Base-by-base conservation (phyloP, 768 basidiomycete species). In the Termitomyces bulborhizus region DNA sequence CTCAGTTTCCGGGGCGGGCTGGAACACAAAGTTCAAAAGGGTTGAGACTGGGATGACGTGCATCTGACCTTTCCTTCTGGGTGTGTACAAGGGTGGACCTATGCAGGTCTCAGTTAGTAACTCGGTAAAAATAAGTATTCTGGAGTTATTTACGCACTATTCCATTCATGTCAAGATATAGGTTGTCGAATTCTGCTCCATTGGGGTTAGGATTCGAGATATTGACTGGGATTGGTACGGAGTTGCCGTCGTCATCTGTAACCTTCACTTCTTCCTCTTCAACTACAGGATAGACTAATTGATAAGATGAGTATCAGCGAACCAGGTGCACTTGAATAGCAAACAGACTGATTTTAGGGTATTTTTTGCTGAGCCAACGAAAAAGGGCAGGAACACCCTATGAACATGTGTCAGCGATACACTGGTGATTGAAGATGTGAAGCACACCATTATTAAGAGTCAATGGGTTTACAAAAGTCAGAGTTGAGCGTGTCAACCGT, bases 101-200 rank as follows among this genome's bases (percentile, higher is more conserved):
- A 56, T 54, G 48, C 48, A 51, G 37, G 9, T 40, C 43, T 11
- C 26, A 16, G n/a, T 51, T 27, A 52, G 2, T 13, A 44, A 16
- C 13, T 18, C 6, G 4, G n/a, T 31, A 18, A 31, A 21, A 37
- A 18, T 8, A 32, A 9, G 27, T 24, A 13, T 42, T 27, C 8
- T 34, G 26, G 7, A n/a, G 4, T 15, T 0, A 24, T 11, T 29
- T 21, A 75, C 87, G 60, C 61, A 93, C 97, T 69, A 98, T 98
- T 61, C 93, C 97, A 69, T 99, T 99, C 97, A 99, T 98, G 68
- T 99, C 96, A 42, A 99, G 78, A 69, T 99, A 99, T 45, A 99
- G 76, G 69, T 92, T 93, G 74, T 99, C 97, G 62, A 95, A 93
- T 73, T 99, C 97, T 55, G 79, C 76, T 26, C 88, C 93, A 68